A percentile compares a stretch with the other conserved stretches of the same genome.
These are phyloP conservation scores for Wickerhamiella shivajii DNA, from an alignment of 805 yeast genomes.

Conservation along the genomic window DNA sequence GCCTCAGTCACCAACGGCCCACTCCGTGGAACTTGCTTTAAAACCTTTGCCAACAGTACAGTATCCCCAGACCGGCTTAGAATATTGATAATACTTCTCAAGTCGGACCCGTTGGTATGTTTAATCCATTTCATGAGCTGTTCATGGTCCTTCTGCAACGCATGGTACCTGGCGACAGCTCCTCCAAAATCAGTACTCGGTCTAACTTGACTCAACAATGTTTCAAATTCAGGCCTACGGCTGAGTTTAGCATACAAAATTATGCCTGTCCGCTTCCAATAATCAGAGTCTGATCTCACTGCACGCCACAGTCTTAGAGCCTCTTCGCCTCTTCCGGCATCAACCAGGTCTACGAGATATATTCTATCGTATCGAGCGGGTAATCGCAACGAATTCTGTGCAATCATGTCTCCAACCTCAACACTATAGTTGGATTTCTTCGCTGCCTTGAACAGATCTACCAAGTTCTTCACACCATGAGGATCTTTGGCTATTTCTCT, in stretches of 20 bases:
- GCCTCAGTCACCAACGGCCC: too few species aligned
- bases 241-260: not conserved
- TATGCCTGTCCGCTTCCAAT: conserved; percentile 2
- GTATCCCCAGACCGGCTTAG: too few species aligned
- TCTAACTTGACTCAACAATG: conserved; percentile 1
- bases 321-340: conserved; percentile 1
- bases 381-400: not conserved
- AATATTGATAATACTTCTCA: too few species aligned
- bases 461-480: too few species aligned
- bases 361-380: not conserved
- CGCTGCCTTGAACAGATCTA: not conserved
- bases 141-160: too few species aligned
- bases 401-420: not conserved
- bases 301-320: conserved; percentile 1
- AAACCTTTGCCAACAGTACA: too few species aligned
- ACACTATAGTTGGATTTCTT: not conserved
- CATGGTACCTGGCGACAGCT: too few species aligned
- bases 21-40: too few species aligned
- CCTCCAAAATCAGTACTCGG: too few species aligned
- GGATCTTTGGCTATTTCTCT: too few species aligned
- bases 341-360: conserved; percentile 1
- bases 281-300: not conserved
- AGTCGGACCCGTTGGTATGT: too few species aligned
- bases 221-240: not conserved
- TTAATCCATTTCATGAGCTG: too few species aligned